Evolutionary conservation across 2,329 filamentous ascomycete genomes (phyloP).

Genomic region (Colletotrichum higginsianum): DNA sequence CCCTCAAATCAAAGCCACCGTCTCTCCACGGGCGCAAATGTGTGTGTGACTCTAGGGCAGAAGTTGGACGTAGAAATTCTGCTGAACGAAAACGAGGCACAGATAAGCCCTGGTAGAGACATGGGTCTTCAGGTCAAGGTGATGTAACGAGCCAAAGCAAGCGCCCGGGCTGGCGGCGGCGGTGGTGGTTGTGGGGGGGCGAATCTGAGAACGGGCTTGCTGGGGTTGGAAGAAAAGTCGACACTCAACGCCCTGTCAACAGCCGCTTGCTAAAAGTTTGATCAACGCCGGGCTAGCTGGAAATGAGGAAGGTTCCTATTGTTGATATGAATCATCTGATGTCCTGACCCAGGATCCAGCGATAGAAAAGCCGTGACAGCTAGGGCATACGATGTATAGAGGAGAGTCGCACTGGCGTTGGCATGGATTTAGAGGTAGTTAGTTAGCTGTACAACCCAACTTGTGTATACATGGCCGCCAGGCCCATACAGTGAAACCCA

Average conservation of each 20-base stretch:
- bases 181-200: slow-evolving; percentile 24
- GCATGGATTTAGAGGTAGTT: slow-evolving; percentile 11
- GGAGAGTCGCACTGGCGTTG: slow-evolving; percentile 6
- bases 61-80: slow-evolving; percentile 25
- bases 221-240: slow-evolving; percentile 23
- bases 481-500: slow-evolving; percentile 29
- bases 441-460: slow-evolving; percentile 12
- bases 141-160: slow-evolving; percentile 41
- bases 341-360: slow-evolving; percentile 22
- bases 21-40: slow-evolving; percentile 15
- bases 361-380: slow-evolving; percentile 34
- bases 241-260: slow-evolving; percentile 32
- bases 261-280: slow-evolving; percentile 30
- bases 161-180: slow-evolving; percentile 31
- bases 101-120: slow-evolving; percentile 38
- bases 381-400: slow-evolving; percentile 1
- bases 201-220: slow-evolving; percentile 37
- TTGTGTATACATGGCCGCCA: slow-evolving; percentile 14
- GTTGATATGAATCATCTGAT: slow-evolving; percentile 39
- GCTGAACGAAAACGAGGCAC: slow-evolving; percentile 33
- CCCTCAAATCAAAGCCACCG: slow-evolving; percentile 17
- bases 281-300: slow-evolving; percentile 36
- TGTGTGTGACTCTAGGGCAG: slow-evolving; percentile 22
- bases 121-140: slow-evolving; percentile 35
- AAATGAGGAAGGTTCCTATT: slow-evolving; percentile 32